These are phyloP conservation scores for Gremmenia infestans DNA, from an alignment of 2,329 filamentous ascomycete species.

Conservation along the genomic window DNA sequence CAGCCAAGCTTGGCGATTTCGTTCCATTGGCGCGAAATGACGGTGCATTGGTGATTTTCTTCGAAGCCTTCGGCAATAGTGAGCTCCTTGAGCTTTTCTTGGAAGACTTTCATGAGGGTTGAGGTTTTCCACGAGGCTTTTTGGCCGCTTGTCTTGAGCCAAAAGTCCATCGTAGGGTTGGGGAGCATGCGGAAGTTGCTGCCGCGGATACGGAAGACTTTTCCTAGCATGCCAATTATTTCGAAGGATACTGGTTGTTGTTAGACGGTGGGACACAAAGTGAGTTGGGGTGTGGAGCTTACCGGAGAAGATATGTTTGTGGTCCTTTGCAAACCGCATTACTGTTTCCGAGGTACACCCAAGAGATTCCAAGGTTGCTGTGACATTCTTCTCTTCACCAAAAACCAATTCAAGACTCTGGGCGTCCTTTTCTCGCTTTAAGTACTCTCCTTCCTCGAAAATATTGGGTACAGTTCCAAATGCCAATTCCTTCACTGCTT, in stretches of 20 bases:
- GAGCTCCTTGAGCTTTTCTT: constrained; percentile 18
- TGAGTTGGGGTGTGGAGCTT: not conserved
- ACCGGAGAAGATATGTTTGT: constrained; percentile 31
- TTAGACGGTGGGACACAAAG: not conserved
- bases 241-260: constrained; percentile 47
- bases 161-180: constrained; percentile 51
- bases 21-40: constrained; percentile 18
- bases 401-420: constrained; percentile 28
- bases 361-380: constrained; percentile 47
- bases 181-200: constrained; percentile 50
- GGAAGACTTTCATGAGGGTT: constrained; percentile 27
- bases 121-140: constrained; percentile 29
- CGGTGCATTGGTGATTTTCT: constrained; percentile 6
- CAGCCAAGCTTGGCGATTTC: constrained; percentile 13
- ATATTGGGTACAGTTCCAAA: constrained; percentile 54
- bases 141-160: constrained; percentile 38
- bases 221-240: constrained; percentile 52
- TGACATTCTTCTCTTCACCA: constrained; percentile 45
- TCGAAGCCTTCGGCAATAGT: constrained; percentile 6
- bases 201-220: constrained; percentile 44
- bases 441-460: constrained; percentile 40
- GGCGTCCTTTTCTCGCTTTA: constrained; percentile 25
- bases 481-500: constrained; percentile 49
- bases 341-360: constrained; percentile 50
- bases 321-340: constrained; percentile 35